Evolutionary conservation across 805 yeast species (phyloP), one percentile per base, ranked within the genome.

Genomic region (Saturnispora hagleri): DNA sequence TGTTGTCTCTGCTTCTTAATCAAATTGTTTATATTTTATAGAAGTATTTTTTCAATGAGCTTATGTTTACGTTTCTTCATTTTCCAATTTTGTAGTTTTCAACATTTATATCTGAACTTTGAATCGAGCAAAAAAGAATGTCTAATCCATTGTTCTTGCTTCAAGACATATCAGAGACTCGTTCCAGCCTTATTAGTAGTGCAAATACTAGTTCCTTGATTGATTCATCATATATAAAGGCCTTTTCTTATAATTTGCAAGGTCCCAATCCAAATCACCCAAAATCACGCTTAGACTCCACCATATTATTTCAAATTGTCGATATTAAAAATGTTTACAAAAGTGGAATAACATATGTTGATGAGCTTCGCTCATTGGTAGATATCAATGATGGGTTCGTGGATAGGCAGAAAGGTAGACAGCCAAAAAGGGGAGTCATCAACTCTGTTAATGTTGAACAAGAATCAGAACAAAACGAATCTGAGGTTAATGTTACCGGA

Each of bases 1-100:
- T 20, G 89, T 89, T 38, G 97, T 90, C 2, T 81, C 86, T 43
- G 78, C 83, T 5, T 79, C 84, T 76, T 82, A 33, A 13, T 2
- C 42, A 38, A 18, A 18, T 38, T 24, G 6, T 17, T 31, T 43
- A 15, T 27, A 27, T n/a, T 43, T 43, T 27, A n/a, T 43, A 28
- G n/a, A 4, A n/a, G 28, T n/a, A 18, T 8, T 36, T 35, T 8
- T 24, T 22, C 22, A 15, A 27, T 46, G 48, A 46, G 48, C 33
- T 20, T 45, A 42, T 24, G 4, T n/a, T 17, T 28, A 17, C 33
- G 12, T 31, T 9, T 18, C 20, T 44, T 31, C 33, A 10, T 13
- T 31, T 26, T 12, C 5, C 17, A n/a, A 20, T n/a, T 27, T 43
- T 27, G 1, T 17, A n/a, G 1, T 26, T 43, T 38, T 38, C 24